A percentile compares a stretch with the other conserved stretches of the same genome.
Evolutionary conservation across 2,329 filamentous ascomycete species (phyloP).

Genomic region (Epichloe sylvatica): DNA sequence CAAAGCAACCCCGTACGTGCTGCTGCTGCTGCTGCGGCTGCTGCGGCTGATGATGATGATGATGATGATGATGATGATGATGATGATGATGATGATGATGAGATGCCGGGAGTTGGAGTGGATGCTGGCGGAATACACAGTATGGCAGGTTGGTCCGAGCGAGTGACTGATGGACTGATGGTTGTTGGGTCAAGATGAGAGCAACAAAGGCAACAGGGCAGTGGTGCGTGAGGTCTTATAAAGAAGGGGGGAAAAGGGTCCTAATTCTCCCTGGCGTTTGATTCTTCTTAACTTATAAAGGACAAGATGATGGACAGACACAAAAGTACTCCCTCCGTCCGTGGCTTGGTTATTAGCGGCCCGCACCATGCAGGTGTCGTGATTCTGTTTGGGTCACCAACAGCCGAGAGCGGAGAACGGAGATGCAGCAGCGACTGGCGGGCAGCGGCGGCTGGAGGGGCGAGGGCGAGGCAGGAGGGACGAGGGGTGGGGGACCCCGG

Average conservation of each 20-base stretch:
- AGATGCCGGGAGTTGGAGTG: neutral
- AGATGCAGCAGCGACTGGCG: slow-evolving; percentile 4
- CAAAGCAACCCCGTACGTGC: neutral
- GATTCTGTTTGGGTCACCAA: slow-evolving; percentile 5
- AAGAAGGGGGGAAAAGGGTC: neutral
- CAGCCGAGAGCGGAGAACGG: slow-evolving; percentile 8
- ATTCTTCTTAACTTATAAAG: neutral
- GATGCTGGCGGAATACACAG: neutral
- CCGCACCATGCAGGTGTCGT: slow-evolving; percentile 1
- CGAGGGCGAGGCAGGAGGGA: neutral
- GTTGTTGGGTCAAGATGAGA: neutral
- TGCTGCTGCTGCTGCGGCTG: neutral
- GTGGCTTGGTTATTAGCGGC: slow-evolving; percentile 2
- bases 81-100: neutral
- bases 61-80: too few species aligned
- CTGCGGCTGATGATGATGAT: too few species aligned
- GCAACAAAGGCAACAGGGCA: neutral
- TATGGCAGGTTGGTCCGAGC: neutral
- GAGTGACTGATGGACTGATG: neutral
- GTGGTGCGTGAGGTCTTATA: slow-evolving; percentile 1
- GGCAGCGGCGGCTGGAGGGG: slow-evolving; percentile 1
- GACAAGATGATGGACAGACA: neutral
- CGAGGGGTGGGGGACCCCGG: too few species aligned
- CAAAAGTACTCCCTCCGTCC: neutral
- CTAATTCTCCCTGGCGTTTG: slow-evolving; percentile 1